Base-by-base conservation (phyloP, 2,329 filamentous ascomycete genomes). In the Acrocalymma vagum region DNA sequence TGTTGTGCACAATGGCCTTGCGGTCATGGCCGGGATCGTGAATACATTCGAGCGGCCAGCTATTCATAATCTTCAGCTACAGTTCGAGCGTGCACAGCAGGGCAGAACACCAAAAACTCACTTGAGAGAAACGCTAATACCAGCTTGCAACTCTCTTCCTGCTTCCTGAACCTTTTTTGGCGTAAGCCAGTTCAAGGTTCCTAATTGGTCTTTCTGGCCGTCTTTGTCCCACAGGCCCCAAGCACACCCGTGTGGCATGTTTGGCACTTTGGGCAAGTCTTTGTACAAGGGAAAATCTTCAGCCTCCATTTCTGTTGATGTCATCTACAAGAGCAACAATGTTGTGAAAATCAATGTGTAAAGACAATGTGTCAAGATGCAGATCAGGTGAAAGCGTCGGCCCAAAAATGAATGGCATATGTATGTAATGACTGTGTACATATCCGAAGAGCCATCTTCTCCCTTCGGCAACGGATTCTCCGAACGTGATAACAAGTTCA, bases 161-260 rank as follows among this genome's bases (percentile, higher is more conserved):
- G 72, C 72, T 3, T 58, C 60, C 1, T 54, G 53, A 7, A 72
- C 63, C 5, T 60, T 62, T 15, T 64, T 60, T 0, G 72, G 67
- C 0, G 76, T 80, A 36, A 80, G 65, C 0, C 77, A 65, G 53
- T 80, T 80, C 3, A 81, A 63, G 55, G 74, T 78, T 10, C 79
- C 79, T n/a, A 74, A 65, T 45, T 79, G 59, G 41, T 81, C 78
- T 3, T 69, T 47, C 6, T 65, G 58, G 39, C 80, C 78, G 0
- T 65, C 37, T 4, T 62, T 54, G 1, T 76, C 78, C 42, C 74
- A 79, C 3, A 78, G 68, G 1, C 77, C 77, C 78, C 78, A 80
- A 1, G 78, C 74, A 26, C 45, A 52, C 14, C 51, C 51, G 20
- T 52, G 51, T 8, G 48, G 48, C 43, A 48, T 49, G 13, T 39